Evolutionary conservation across 352 stramenopile genomes (phyloP), one percentile per base, ranked within the genome.

Genomic region (Hyaloperonospora arabidopsidis): DNA sequence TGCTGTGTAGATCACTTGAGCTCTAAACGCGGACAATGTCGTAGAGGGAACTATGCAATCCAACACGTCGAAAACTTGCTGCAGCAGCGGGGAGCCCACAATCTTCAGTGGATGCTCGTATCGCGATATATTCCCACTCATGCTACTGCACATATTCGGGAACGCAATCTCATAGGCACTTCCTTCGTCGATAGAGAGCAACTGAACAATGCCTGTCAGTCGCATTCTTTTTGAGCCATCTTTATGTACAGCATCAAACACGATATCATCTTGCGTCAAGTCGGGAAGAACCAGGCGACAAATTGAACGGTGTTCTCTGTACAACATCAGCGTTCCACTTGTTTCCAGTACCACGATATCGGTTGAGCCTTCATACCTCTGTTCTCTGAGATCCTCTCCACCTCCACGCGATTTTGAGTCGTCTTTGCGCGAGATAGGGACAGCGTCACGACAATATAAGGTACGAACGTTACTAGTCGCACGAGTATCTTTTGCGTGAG

Each of bases 271-370:
- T 1, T 50, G 18, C 5, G 21, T 40, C 11, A 45, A 29, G 29
- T 32, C 34, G 18, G 57, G 58, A 54, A 72, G 45, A 36, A 54
- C 14, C 13, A 84, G 45, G 6, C 52, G 45, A 41, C 69, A 84
- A 41, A 84, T 57, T 15, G 25, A 38, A 52, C 56, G 47, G 5
- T 62, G 51, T 11, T 64, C 68, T 56, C 61, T 61, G 49, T 82
- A 59, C 19, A 82, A 49, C 45, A 61, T 51, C 8, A 82, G 35
- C 2, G 49, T 49, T 12, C 67, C 46, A 49, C 73, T 54, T 11
- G 49, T 59, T 54, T 63, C 48, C 1, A 79, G 60, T 12, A 82
- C 52, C n/a, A 82, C 50, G 48, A 85, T 74, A 48, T 85, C 74
- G 2, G 23, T 56, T 10, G 25, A 58, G 1, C 32, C 19, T 11